These are phyloP conservation scores for Funneliformis caledonium DNA, from an alignment of 371 early-diverging fungal species.

Conservation along the genomic window DNA sequence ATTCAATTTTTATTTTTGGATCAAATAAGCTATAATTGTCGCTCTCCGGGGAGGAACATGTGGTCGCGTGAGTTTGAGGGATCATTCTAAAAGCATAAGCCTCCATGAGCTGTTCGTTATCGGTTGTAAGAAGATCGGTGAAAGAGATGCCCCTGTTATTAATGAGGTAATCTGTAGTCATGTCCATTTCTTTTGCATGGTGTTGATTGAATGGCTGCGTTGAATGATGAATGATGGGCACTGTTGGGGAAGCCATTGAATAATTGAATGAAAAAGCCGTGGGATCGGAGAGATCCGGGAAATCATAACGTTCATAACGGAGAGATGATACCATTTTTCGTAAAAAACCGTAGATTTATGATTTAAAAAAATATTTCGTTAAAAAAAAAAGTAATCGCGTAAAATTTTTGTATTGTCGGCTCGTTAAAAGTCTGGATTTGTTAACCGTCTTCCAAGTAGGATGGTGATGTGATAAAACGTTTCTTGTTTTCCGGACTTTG, in stretches of 20 bases:
- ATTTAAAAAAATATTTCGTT: too few relatives aligned
- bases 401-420: too few relatives aligned
- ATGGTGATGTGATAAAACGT: too few relatives aligned
- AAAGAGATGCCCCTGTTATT: neutral
- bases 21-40: neutral
- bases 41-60: constrained; percentile 21
- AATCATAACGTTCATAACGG: too few relatives aligned
- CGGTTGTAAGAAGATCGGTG: constrained; percentile 10
- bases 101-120: constrained; percentile 8
- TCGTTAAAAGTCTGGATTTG: too few relatives aligned
- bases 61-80: neutral
- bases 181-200: constrained; percentile 8
- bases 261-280: neutral
- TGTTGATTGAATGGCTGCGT: neutral
- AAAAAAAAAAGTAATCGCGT: too few relatives aligned
- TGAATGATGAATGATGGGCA: neutral
- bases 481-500: too few relatives aligned
- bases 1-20: constrained; percentile 33
- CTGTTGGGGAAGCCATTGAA: neutral
- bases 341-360: too few relatives aligned
- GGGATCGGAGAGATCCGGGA: neutral
- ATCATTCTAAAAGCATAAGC: neutral
- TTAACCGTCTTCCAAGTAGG: too few relatives aligned
- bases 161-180: neutral
- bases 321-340: too few relatives aligned